phyloP scores from a whole-genome alignment of 2,329 filamentous ascomycete genomes.

The Furcasterigmium sp. region DNA sequence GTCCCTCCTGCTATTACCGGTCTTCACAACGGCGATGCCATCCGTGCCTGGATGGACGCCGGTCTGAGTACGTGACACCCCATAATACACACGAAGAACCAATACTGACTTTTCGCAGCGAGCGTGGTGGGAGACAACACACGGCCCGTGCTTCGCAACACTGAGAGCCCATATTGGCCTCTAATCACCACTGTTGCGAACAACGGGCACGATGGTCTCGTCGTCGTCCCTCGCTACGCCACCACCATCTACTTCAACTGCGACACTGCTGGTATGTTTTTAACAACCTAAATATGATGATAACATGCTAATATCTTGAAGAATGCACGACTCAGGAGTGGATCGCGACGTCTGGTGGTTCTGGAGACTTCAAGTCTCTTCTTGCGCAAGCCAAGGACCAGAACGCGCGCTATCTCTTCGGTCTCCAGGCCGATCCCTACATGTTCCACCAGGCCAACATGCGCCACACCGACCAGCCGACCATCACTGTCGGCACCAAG shows the following conservation, averaged over 20 bases:
- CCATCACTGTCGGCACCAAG: conserved; percentile 42
- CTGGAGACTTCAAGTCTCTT: conserved; percentile 47
- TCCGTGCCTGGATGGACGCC: conserved; percentile 53
- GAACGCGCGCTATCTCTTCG: conserved; percentile 51
- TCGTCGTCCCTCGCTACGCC: conserved; percentile 53
- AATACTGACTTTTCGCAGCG: no score
- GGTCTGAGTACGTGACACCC: no score
- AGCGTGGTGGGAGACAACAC: conserved; percentile 61
- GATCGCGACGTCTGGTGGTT: conserved; percentile 52
- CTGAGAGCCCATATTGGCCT: conserved; percentile 5
- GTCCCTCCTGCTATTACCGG: conserved; percentile 61
- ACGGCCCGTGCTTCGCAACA: conserved; percentile 46
- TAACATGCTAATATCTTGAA: no score
- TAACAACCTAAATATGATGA: no score
- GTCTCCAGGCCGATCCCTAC: conserved; percentile 46
- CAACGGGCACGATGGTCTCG: conserved; percentile 51
- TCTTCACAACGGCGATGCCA: conserved; percentile 56
- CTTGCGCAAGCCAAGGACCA: conserved; percentile 44
- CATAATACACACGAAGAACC: no score
- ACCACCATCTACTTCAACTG: conserved; percentile 63
- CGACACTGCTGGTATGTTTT: no score
- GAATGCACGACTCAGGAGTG: conserved; percentile 55
- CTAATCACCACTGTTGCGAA: conserved; percentile 29
- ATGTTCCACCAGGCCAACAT: conserved; percentile 64
- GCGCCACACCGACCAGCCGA: conserved; percentile 40